Conservation (phyloP, 129 eudicot species). For the Scalesia atractyloides region DNA sequence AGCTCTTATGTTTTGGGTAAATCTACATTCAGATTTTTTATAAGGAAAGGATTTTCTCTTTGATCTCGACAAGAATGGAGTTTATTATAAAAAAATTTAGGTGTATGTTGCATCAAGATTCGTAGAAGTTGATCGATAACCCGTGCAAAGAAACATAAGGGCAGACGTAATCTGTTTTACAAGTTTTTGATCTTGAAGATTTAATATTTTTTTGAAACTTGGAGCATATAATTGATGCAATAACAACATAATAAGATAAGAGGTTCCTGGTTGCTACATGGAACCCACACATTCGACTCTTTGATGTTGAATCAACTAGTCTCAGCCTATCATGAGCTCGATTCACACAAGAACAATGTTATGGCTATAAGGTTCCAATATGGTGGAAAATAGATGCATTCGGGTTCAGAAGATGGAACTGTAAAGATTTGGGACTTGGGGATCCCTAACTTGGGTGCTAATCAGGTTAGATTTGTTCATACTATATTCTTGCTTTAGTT, state of each 20-base stretch:
- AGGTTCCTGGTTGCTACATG: slow-evolving; percentile 89
- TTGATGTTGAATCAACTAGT: slow-evolving; percentile 83
- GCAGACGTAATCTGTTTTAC: neutral
- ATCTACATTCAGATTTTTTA: too few relatives aligned
- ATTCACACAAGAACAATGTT: slow-evolving; percentile 91
- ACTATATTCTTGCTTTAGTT: too few relatives aligned
- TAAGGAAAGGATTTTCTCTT: too few relatives aligned
- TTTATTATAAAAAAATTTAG: too few relatives aligned
- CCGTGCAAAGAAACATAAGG: slow-evolving; percentile 14
- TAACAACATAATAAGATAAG: slow-evolving; percentile 74
- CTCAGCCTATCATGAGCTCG: slow-evolving; percentile 97
- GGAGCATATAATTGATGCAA: slow-evolving; percentile 25
- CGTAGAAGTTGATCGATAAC: slow-evolving; percentile 1
- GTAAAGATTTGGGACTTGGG: slow-evolving; percentile 98
- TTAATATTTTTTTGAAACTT: neutral
- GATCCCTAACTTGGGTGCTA: slow-evolving; percentile 22
- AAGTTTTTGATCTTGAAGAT: slow-evolving; percentile 9
- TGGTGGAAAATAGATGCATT: slow-evolving; percentile 98
- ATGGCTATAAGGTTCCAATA: slow-evolving; percentile 96
- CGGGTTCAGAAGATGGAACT: slow-evolving; percentile 98
- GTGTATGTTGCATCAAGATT: slow-evolving; percentile 6
- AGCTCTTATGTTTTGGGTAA: too few relatives aligned
- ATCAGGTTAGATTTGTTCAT: too few relatives aligned
- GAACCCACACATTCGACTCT: slow-evolving; percentile 88
- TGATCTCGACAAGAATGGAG: too few relatives aligned